A percentile compares a stretch with the other conserved stretches of the same genome.
phyloP scores from a whole-genome alignment of 2,329 filamentous ascomycete species.

The Fusarium verrucosum region DNA sequence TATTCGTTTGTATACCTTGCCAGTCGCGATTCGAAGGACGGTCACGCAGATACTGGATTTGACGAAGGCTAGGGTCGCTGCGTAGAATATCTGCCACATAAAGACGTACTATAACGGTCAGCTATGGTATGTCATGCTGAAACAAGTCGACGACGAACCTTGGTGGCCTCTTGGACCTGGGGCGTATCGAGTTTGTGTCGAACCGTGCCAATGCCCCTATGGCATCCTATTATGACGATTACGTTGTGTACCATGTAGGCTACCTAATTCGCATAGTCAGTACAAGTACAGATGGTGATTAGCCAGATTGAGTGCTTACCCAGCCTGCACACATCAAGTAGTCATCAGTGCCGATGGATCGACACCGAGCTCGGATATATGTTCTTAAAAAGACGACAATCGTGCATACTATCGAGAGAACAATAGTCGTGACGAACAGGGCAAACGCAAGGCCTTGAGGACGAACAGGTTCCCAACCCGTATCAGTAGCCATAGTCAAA shows the following conservation, averaged over 20 bases:
- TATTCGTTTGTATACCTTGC: background rate
- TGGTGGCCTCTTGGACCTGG: conserved; percentile 10
- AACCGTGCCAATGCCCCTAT: conserved; percentile 3
- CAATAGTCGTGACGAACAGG: background rate
- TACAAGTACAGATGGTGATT: no score
- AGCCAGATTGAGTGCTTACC: background rate
- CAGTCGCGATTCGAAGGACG: conserved; percentile 9
- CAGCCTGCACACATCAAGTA: conserved; percentile 12
- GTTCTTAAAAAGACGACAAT: background rate
- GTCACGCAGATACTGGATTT: conserved; percentile 18
- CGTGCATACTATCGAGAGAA: conserved; percentile 1
- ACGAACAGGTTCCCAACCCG: background rate
- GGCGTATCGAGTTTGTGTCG: background rate
- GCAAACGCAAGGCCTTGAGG: conserved; percentile 7
- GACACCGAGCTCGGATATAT: background rate
- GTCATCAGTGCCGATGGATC: conserved; percentile 9
- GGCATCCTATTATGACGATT: background rate
- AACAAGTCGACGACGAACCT: background rate
- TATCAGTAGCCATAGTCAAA: background rate
- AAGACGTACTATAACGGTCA: background rate
- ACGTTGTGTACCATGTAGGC: conserved; percentile 11
- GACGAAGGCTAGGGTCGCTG: background rate
- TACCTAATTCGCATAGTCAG: background rate
- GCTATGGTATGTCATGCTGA: background rate
- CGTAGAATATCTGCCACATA: conserved; percentile 23